Percentiles rank a stretch among this genome's conserved stretches.
These are phyloP conservation scores for Penicillium robsamsonii DNA, from an alignment of 495 filamentous ascomycete species.

Conservation along the genomic window DNA sequence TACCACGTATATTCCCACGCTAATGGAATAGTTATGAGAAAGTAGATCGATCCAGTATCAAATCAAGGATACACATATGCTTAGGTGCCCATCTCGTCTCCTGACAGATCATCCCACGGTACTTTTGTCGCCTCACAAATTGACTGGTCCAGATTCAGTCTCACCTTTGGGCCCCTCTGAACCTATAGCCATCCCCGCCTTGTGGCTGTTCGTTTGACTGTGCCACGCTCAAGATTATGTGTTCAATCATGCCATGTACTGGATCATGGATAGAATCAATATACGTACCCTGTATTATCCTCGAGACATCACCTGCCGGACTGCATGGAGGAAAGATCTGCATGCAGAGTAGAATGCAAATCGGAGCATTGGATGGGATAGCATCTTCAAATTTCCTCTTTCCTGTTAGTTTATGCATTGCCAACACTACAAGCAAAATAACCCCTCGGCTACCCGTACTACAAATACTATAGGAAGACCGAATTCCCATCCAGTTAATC, in stretches of 20 bases:
- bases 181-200: slow-evolving; percentile 20
- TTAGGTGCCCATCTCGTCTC: not conserved
- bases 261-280: slow-evolving; percentile 6
- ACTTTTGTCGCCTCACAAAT: slow-evolving; percentile 14
- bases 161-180: not conserved
- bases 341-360: slow-evolving; percentile 18
- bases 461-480: not conserved
- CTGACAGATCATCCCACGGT: slow-evolving; percentile 10
- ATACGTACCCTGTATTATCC: slow-evolving; percentile 13
- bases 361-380: slow-evolving; percentile 18
- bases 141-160: slow-evolving; percentile 22
- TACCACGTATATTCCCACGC: not conserved
- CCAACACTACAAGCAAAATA: not conserved
- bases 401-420: not conserved
- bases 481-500: not conserved
- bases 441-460: not conserved
- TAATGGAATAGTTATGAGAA: slow-evolving; percentile 1
- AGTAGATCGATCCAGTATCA: slow-evolving; percentile 5
- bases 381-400: slow-evolving; percentile 21
- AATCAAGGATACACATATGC: not conserved
- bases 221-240: slow-evolving; percentile 21
- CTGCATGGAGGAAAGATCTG: slow-evolving; percentile 21
- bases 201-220: slow-evolving; percentile 29
- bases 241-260: slow-evolving; percentile 8
- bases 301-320: slow-evolving; percentile 24